Percentiles rank a stretch among this genome's conserved stretches.
Conservation (phyloP, 495 filamentous ascomycete species). For the Talaromyces stipitatus region DNA sequence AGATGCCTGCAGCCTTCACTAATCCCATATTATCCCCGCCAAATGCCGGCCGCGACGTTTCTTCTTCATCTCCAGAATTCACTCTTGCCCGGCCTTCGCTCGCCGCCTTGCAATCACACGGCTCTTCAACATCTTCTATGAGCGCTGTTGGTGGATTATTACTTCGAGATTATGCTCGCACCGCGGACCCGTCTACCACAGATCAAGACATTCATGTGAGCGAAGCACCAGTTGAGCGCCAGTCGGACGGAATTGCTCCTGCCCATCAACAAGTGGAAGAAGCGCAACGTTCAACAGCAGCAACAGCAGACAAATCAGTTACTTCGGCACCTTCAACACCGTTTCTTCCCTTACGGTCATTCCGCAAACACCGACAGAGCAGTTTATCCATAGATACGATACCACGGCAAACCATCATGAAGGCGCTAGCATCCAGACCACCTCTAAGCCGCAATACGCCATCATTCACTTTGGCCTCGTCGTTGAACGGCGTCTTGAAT, state of each 20-base stretch:
- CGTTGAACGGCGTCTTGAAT: slow-evolving; percentile 38
- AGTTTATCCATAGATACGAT: slow-evolving; percentile 62
- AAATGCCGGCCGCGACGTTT: slow-evolving; percentile 2
- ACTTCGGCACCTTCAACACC: slow-evolving; percentile 29
- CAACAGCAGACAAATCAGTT: slow-evolving; percentile 22
- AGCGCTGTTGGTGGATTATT: slow-evolving; percentile 25
- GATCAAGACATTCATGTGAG: slow-evolving; percentile 23
- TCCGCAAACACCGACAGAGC: slow-evolving; percentile 50
- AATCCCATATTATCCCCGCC: slow-evolving; percentile 10
- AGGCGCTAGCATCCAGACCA: slow-evolving; percentile 70
- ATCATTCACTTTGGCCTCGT: slow-evolving; percentile 40
- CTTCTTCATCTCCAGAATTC: slow-evolving; percentile 1
- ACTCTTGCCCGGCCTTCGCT: not conserved
- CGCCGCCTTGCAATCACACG: slow-evolving; percentile 1
- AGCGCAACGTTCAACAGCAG: slow-evolving; percentile 10
- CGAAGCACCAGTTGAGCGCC: slow-evolving; percentile 11
- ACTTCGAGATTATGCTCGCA: slow-evolving; percentile 36
- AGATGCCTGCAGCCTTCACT: slow-evolving; percentile 4
- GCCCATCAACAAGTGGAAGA: slow-evolving; percentile 2
- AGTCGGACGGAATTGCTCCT: not conserved
- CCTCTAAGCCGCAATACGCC: slow-evolving; percentile 47
- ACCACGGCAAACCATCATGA: slow-evolving; percentile 79
- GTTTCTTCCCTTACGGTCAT: slow-evolving; percentile 31
- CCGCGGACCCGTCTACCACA: slow-evolving; percentile 33
- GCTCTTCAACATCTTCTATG: not conserved